Base-by-base conservation (phyloP, 495 filamentous ascomycete genomes). In the Penicillium flavigenum region DNA sequence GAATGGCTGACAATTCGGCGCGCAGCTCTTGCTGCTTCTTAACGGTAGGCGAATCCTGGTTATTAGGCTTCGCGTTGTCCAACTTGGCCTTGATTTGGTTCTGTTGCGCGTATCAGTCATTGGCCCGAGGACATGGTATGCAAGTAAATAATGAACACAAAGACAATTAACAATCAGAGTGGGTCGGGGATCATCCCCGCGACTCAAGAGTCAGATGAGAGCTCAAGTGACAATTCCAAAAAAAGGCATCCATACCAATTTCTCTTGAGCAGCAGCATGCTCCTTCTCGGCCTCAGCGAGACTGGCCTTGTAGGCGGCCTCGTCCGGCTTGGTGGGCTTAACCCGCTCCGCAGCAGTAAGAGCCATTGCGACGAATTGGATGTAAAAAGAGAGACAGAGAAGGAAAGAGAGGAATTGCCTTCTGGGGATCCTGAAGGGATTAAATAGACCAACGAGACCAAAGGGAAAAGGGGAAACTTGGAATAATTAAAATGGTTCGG, bases 21-120 rank as follows among this genome's bases (percentile, higher is more conserved):
- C 87, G 86, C 46, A 97, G 86, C 65, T 96, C 90, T 69, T 89
- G 83, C 60, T 92, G 88, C 64, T 84, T 85, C 77, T 92, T 89
- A 55, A 79, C 84, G 27, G 78, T 70, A 3, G 91, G 89, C 0
- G 83, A 88, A 68, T 86, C 88, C 70, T 83, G 79, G 71, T 90
- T 91, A 72, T 87, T 86, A 29, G 88, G 87, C 59, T 86, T 81
- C 51, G 88, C 88, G 46, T 81, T 73, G 46, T 96, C 90, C 62
- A 97, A 79, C 74, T 96, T 96, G 64, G 86, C 82, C 74, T 90
- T 91, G 72, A 93, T 77, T 59, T 84, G 82, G 69, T 88, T 91
- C 93, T 98, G 60, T 51, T 67, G 24, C 14, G 32, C 57, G 52
- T 52, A 51, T 47, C 53, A 55, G 53, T 47, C 43, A 47, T 32